These are phyloP conservation scores for Fistulinella cinereoalba DNA, from an alignment of 1,284 basidiomycete genomes.

Conservation along the genomic window DNA sequence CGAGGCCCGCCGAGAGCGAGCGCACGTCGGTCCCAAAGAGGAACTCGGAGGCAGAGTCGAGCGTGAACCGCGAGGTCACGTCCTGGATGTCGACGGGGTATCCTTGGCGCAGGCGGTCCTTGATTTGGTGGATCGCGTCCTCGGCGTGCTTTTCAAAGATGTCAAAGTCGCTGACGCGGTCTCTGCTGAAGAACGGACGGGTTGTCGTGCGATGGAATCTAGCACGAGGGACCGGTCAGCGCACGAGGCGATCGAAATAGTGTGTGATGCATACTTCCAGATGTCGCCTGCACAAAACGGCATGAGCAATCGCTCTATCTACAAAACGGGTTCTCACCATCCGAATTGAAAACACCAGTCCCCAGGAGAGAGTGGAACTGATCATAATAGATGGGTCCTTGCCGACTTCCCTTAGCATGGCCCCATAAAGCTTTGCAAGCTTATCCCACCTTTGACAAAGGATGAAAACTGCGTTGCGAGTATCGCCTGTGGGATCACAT, in stretches of 20 bases:
- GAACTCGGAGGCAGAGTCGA: conserved; percentile 50
- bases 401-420: background rate
- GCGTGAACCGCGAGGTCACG: conserved; percentile 42
- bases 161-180: conserved; percentile 53
- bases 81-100: conserved; percentile 53
- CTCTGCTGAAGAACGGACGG: conserved; percentile 54
- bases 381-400: conserved; percentile 22
- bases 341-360: conserved; percentile 59
- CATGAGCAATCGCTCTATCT: background rate
- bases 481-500: conserved; percentile 26
- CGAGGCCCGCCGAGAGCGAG: conserved; percentile 36
- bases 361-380: conserved; percentile 43
- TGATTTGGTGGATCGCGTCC: conserved; percentile 40
- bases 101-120: conserved; percentile 40
- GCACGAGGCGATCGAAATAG: background rate
- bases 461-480: conserved; percentile 40
- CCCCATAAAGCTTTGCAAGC: too few species aligned
- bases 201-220: conserved; percentile 59
- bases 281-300: conserved; percentile 41
- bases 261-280: conserved; percentile 45
- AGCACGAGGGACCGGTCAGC: background rate
- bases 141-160: conserved; percentile 49
- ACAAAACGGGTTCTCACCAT: conserved; percentile 38
- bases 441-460: conserved; percentile 42
- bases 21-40: conserved; percentile 44